A percentile compares a stretch with the other conserved stretches of the same genome.
Conservation (phyloP, 2,329 filamentous ascomycete genomes). For the Daldinia sp. region DNA sequence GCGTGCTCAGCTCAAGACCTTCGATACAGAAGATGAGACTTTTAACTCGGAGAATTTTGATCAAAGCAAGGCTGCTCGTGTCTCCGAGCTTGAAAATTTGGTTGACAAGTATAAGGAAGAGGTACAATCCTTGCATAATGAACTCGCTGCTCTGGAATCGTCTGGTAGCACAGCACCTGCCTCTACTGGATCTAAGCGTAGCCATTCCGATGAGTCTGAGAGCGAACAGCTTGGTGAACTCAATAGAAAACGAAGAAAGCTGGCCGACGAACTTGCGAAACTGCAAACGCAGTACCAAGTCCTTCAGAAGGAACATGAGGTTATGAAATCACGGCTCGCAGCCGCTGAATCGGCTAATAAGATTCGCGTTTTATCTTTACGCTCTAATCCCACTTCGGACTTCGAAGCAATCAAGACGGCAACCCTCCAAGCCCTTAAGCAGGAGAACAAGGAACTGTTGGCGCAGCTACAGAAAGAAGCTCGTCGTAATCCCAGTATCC, state of each 20-base stretch:
- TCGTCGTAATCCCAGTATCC: slow-evolving; percentile 54
- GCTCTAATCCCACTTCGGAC: slow-evolving; percentile 90
- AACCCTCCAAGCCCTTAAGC: slow-evolving; percentile 78
- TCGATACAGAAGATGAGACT: slow-evolving; percentile 87
- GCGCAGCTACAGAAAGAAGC: slow-evolving; percentile 68
- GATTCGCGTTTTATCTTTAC: slow-evolving; percentile 84
- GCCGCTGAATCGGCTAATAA: slow-evolving; percentile 71
- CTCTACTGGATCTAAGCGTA: slow-evolving; percentile 67
- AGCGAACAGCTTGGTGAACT: slow-evolving; percentile 82
- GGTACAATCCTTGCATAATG: slow-evolving; percentile 74
- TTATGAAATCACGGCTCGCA: slow-evolving; percentile 78
- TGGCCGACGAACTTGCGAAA: slow-evolving; percentile 46
- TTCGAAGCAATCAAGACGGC: slow-evolving; percentile 83
- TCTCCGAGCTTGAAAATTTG: slow-evolving; percentile 83
- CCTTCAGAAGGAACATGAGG: slow-evolving; percentile 72
- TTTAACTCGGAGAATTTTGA: slow-evolving; percentile 84
- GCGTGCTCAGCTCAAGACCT: slow-evolving; percentile 87
- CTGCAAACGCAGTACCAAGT: slow-evolving; percentile 80
- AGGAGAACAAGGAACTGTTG: slow-evolving; percentile 85
- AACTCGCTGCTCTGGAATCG: slow-evolving; percentile 73
- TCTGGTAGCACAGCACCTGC: slow-evolving; percentile 49
- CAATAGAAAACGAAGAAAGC: slow-evolving; percentile 82
- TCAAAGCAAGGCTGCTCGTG: slow-evolving; percentile 74
- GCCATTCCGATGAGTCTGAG: slow-evolving; percentile 65
- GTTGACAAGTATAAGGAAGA: slow-evolving; percentile 88